These are phyloP conservation scores for Russula olivacea DNA, from an alignment of 768 basidiomycete species.

Conservation along the genomic window DNA sequence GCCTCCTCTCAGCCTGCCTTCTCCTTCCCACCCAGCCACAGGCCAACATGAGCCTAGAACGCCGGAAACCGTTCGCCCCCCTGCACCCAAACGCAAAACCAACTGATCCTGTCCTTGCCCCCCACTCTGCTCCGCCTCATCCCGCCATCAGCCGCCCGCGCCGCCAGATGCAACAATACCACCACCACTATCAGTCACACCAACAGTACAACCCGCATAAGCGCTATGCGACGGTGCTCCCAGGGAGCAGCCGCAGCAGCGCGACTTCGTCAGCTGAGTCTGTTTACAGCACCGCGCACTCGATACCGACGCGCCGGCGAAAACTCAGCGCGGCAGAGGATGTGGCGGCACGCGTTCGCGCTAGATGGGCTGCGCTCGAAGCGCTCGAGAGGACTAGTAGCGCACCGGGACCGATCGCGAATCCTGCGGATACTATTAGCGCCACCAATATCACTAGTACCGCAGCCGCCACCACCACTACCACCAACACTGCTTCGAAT, in stretches of 20 bases:
- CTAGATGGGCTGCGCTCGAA: conserved; percentile 23
- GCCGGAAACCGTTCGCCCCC: conserved; percentile 11
- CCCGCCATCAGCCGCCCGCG: conserved; percentile 16
- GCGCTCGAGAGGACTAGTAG: conserved; percentile 14
- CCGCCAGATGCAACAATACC: conserved; percentile 11
- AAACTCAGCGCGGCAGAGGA: conserved; percentile 24
- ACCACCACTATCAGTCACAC: neutral
- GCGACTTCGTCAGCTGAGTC: conserved; percentile 20
- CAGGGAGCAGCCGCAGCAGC: conserved; percentile 20
- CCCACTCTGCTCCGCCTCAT: neutral
- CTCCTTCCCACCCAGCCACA: neutral
- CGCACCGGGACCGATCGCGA: neutral
- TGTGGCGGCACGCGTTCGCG: conserved; percentile 21
- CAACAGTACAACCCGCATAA: conserved; percentile 11
- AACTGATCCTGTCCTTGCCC: neutral
- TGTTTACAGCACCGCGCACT: conserved; percentile 3
- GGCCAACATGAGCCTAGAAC: conserved; percentile 17
- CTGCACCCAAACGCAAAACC: conserved; percentile 9
- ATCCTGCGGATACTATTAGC: neutral
- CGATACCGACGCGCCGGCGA: conserved; percentile 12
- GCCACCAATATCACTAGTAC: neutral
- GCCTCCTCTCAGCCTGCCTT: neutral
- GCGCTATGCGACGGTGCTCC: conserved; percentile 20
- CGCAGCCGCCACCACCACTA: neutral
- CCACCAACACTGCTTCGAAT: neutral